Conservation (phyloP, 208 protist species). For the Acanthamoeba lenticulata region DNA sequence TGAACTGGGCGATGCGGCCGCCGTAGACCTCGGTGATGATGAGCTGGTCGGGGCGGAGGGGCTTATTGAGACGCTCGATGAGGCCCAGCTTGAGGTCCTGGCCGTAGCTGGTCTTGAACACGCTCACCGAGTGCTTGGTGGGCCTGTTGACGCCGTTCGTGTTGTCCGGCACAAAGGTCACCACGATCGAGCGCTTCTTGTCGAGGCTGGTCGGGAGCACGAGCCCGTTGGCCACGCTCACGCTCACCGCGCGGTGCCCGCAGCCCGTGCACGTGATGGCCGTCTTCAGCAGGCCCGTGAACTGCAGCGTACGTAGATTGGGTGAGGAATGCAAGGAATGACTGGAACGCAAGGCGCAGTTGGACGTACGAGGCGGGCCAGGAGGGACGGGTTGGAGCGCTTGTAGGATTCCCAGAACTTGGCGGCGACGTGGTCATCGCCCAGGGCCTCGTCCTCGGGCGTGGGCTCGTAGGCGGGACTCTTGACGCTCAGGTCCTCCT, state of each 20-base stretch:
- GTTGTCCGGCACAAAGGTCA: constrained; percentile 17
- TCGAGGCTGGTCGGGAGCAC: background rate
- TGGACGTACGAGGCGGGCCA: background rate
- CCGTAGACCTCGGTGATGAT: background rate
- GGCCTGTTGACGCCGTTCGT: background rate
- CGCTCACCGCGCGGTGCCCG: background rate
- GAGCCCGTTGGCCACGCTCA: constrained; percentile 27
- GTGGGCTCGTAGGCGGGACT: constrained; percentile 21
- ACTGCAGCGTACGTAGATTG: no score
- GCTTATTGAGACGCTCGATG: constrained; percentile 5
- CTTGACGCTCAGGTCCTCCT: constrained; percentile 36
- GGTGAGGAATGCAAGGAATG: no score
- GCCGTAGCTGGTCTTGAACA: constrained; percentile 36
- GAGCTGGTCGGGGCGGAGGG: constrained; percentile 18
- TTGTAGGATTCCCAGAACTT: constrained; percentile 44
- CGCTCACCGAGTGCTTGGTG: background rate
- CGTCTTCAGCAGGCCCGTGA: constrained; percentile 10
- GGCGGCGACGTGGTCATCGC: constrained; percentile 28
- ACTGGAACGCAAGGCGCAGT: no score
- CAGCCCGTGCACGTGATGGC: constrained; percentile 20
- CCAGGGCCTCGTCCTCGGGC: constrained; percentile 18
- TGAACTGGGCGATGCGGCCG: background rate
- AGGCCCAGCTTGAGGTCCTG: constrained; percentile 2
- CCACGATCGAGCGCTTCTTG: constrained; percentile 9
- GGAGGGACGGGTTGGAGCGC: background rate